phyloP scores from a whole-genome alignment of 179 eudicot species.

The Silene vulgaris region DNA sequence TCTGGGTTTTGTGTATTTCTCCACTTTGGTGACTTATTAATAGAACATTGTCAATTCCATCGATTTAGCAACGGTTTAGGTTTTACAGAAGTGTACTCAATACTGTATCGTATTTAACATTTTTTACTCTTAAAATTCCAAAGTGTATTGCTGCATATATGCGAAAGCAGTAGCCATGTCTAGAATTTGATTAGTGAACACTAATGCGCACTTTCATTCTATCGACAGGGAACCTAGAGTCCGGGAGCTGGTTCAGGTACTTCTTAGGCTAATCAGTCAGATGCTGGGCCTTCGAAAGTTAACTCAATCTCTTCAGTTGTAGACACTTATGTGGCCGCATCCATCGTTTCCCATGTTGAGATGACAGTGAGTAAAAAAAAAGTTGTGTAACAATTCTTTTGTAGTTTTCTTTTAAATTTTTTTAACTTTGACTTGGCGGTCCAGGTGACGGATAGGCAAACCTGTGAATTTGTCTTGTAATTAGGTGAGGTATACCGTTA shows the following conservation, averaged over 20 bases:
- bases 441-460: neutral
- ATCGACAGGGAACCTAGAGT: constrained; percentile 67
- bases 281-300: constrained; percentile 62
- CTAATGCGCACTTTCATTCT: constrained; percentile 19
- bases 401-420: neutral
- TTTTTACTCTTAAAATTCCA: no score
- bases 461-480: neutral
- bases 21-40: no score
- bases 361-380: constrained; percentile 17
- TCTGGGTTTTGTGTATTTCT: no score
- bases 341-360: neutral
- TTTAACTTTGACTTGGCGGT: neutral
- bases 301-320: constrained; percentile 24
- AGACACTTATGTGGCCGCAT: constrained; percentile 7
- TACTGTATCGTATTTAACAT: no score
- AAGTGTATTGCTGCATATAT: neutral
- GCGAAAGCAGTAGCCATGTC: neutral
- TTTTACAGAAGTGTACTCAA: neutral
- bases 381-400: constrained; percentile 30
- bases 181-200: neutral
- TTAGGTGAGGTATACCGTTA: neutral
- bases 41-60: neutral
- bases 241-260: constrained; percentile 74
- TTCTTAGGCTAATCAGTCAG: constrained; percentile 57
- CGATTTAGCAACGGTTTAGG: neutral